phyloP scores from a whole-genome alignment of 2,329 filamentous ascomycete genomes.

The Monilinia fructicola region DNA sequence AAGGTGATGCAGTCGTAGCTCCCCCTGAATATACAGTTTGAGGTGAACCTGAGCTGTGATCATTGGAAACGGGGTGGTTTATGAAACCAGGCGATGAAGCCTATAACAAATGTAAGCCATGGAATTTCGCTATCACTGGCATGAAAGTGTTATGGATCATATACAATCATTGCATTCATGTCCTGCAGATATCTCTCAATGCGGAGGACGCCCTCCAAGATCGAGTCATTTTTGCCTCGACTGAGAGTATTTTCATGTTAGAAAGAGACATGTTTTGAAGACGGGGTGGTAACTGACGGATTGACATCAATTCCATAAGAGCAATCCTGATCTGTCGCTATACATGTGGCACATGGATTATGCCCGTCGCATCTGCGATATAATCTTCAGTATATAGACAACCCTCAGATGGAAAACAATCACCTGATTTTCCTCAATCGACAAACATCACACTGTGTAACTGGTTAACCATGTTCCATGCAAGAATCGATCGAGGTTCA shows the following conservation, averaged over 20 bases:
- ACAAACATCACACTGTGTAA: constrained; percentile 49
- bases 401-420: constrained; percentile 21
- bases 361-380: constrained; percentile 48
- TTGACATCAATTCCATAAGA: constrained; percentile 39
- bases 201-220: constrained; percentile 50
- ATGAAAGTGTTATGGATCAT: background rate
- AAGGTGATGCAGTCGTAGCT: background rate
- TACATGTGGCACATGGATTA: constrained; percentile 44
- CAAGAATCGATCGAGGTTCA: background rate
- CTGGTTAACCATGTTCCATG: constrained; percentile 12
- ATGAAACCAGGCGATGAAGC: constrained; percentile 10
- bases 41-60: constrained; percentile 12
- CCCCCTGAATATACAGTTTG: constrained; percentile 6
- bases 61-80: background rate
- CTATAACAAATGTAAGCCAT: constrained; percentile 8
- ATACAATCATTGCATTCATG: constrained; percentile 40
- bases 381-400: background rate
- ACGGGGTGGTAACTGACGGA: constrained; percentile 29
- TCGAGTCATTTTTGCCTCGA: constrained; percentile 52
- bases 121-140: background rate
- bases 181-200: constrained; percentile 49
- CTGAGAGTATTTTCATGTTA: constrained; percentile 33
- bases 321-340: constrained; percentile 35
- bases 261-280: background rate
- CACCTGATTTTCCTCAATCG: constrained; percentile 50